These are phyloP conservation scores for Rubia balearica DNA, from an alignment of 305 asterid species.

Conservation along the genomic window DNA sequence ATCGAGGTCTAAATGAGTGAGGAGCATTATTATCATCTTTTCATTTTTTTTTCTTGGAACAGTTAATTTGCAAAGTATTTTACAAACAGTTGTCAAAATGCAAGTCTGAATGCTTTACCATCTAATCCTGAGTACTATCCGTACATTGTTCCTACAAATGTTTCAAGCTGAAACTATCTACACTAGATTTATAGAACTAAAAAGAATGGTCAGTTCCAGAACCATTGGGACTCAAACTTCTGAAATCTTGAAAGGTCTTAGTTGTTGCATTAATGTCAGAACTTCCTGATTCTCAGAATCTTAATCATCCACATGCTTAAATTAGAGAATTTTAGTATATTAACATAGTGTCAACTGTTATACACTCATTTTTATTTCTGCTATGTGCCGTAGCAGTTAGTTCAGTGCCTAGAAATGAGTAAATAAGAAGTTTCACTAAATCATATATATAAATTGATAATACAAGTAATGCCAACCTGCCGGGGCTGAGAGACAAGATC, in stretches of 20 bases:
- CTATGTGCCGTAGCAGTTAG: not conserved
- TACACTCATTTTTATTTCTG: not conserved
- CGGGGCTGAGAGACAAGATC: slow-evolving; percentile 90
- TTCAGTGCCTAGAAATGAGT: not conserved
- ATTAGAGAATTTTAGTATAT: not conserved
- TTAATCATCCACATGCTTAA: not conserved
- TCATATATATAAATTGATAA: not conserved
- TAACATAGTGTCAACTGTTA: not conserved
- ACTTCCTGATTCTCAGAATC: not conserved
- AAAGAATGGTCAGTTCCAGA: not conserved
- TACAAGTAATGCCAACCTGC: slow-evolving; percentile 45
- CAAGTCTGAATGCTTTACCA: not conserved
- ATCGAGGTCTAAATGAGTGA: not conserved
- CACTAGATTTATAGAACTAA: not conserved
- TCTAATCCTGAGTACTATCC: not conserved
- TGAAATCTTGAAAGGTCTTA: not conserved
- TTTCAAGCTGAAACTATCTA: not conserved
- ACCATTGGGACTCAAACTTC: not conserved
- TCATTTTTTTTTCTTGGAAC: not conserved
- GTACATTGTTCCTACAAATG: not conserved
- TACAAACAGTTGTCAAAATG: not conserved
- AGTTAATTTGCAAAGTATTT: not conserved
- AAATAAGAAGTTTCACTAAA: not conserved
- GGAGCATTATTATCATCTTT: not conserved
- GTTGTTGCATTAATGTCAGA: not conserved